These are phyloP conservation scores for Phylloporus gajari DNA, from an alignment of 1,284 basidiomycete species.

Conservation along the genomic window DNA sequence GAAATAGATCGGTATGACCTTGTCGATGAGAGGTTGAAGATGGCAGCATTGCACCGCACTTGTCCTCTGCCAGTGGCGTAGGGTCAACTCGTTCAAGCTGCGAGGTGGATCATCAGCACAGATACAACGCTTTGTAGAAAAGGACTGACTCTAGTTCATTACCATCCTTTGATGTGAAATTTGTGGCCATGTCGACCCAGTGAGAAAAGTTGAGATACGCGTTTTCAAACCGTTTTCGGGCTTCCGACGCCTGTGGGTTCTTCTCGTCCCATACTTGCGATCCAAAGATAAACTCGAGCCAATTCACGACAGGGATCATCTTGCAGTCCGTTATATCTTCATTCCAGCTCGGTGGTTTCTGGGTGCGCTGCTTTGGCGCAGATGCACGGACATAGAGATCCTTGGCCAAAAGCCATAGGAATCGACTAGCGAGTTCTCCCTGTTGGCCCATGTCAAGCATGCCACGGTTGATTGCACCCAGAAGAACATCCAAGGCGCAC, in stretches of 20 bases:
- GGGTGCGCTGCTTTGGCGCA: not conserved
- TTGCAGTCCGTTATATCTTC: slow-evolving; percentile 12
- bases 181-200: slow-evolving; percentile 20
- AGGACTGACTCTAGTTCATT: slow-evolving; percentile 10
- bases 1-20: slow-evolving; percentile 28
- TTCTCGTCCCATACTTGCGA: not conserved
- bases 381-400: slow-evolving; percentile 15
- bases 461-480: slow-evolving; percentile 2
- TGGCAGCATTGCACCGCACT: slow-evolving; percentile 25
- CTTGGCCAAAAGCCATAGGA: slow-evolving; percentile 24
- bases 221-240: slow-evolving; percentile 7
- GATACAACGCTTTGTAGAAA: not conserved
- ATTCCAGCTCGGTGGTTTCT: not conserved
- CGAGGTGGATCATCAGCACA: not conserved
- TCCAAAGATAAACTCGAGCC: slow-evolving; percentile 24
- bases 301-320: slow-evolving; percentile 17
- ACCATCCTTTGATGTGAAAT: not conserved
- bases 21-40: slow-evolving; percentile 12
- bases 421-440: slow-evolving; percentile 12
- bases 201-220: slow-evolving; percentile 28
- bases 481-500: not conserved
- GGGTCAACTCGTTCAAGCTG: slow-evolving; percentile 18
- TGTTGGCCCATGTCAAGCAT: slow-evolving; percentile 23
- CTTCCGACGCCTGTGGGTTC: not conserved
- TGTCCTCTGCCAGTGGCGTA: slow-evolving; percentile 25